Evolutionary conservation across 768 basidiomycete species (phyloP).

Genomic region (Auriculariales sp.): DNA sequence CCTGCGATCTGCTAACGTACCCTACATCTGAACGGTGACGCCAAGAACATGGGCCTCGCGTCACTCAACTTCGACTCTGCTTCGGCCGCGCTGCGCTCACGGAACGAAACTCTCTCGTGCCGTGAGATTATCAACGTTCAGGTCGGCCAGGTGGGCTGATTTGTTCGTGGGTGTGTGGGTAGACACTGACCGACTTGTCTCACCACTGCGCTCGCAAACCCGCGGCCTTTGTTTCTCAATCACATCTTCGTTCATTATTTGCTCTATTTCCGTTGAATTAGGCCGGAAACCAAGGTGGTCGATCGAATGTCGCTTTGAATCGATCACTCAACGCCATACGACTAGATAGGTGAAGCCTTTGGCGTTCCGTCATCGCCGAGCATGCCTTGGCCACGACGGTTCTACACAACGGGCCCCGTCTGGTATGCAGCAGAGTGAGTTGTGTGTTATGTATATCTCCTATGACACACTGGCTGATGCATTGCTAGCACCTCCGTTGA

Average conservation of each 20-base stretch:
- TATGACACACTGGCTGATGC: neutral
- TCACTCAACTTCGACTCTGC: neutral
- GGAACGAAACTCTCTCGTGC: neutral
- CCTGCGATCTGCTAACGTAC: too few species aligned
- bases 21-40: too few species aligned
- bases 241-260: neutral
- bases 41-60: too few species aligned
- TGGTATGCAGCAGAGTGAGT: too few species aligned
- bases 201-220: too few species aligned
- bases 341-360: slow-evolving; percentile 59
- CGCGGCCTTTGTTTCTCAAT: slow-evolving; percentile 1
- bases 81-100: neutral
- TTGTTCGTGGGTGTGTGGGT: too few species aligned
- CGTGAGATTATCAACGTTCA: slow-evolving; percentile 79
- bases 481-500: slow-evolving; percentile 42
- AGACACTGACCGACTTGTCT: too few species aligned
- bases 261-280: slow-evolving; percentile 17
- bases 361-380: slow-evolving; percentile 76
- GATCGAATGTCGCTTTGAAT: neutral
- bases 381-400: slow-evolving; percentile 62
- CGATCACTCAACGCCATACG: neutral
- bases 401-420: too few species aligned
- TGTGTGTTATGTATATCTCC: slow-evolving; percentile 2
- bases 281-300: slow-evolving; percentile 54
- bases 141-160: slow-evolving; percentile 72